Evolutionary conservation across 176 grass and related monocot species (phyloP).

Genomic region (Alloteropsis semialata): DNA sequence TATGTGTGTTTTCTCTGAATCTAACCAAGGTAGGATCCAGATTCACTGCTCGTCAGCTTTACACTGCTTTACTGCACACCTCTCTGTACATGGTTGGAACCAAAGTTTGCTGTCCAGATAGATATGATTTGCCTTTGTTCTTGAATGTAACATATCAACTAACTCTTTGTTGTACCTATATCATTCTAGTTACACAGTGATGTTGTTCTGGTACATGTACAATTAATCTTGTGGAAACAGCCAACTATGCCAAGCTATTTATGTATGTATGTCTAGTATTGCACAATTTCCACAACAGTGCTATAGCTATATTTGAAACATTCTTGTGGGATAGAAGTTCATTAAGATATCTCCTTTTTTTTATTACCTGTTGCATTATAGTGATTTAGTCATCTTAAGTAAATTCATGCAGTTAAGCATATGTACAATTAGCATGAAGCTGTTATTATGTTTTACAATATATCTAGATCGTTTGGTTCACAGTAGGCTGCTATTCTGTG

Average conservation of each 20-base stretch:
- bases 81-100: neutral
- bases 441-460: neutral
- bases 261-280: neutral
- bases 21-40: conserved; percentile 59
- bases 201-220: neutral
- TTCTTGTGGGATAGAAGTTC: conserved; percentile 6
- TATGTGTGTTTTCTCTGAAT: conserved; percentile 84
- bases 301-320: neutral
- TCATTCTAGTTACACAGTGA: neutral
- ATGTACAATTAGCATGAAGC: neutral
- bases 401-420: neutral
- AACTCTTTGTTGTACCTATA: neutral
- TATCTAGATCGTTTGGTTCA: neutral
- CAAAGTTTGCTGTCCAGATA: neutral
- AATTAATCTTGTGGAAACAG: neutral
- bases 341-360: neutral
- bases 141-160: neutral
- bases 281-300: neutral
- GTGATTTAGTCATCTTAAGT: neutral
- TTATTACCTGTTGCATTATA: neutral
- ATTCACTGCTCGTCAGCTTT: neutral
- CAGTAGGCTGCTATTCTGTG: neutral
- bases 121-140: neutral
- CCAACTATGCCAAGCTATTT: neutral
- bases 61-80: neutral